A percentile compares a stretch with the other conserved stretches of the same genome.
These are phyloP conservation scores for Camellia japonica DNA, from an alignment of 148 eudicot genomes.

Conservation along the genomic window DNA sequence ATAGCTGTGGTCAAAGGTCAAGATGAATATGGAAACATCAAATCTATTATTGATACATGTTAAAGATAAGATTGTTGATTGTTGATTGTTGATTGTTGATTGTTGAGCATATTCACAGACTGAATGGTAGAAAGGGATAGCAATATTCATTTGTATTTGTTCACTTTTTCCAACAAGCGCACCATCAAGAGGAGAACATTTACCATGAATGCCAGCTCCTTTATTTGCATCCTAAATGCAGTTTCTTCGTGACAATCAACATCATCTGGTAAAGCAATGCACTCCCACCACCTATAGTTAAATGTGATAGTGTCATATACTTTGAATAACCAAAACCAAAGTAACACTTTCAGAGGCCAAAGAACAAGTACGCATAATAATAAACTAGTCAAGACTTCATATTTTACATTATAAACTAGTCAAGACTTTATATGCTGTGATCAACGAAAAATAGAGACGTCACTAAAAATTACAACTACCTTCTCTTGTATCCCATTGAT, in stretches of 20 bases:
- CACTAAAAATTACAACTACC: constrained; percentile 35
- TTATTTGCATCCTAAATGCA: constrained; percentile 72
- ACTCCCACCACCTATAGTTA: constrained; percentile 95
- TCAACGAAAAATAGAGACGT: not conserved
- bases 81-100: not conserved
- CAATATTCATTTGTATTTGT: not conserved
- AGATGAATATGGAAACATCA: not conserved
- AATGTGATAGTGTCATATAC: not conserved
- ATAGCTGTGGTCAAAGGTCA: not conserved
- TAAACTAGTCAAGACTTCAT: not conserved
- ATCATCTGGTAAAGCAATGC: constrained; percentile 88
- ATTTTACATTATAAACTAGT: not conserved
- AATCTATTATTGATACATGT: not conserved
- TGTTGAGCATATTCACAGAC: not conserved
- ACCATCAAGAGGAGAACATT: constrained; percentile 10
- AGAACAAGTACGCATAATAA: not conserved
- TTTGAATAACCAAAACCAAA: not conserved
- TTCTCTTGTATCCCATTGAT: constrained; percentile 82
- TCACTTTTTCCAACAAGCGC: not conserved
- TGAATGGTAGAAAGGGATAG: constrained; percentile 1
- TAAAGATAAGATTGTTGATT: not conserved
- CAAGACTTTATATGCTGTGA: constrained; percentile 5
- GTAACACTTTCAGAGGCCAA: not conserved
- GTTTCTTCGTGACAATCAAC: constrained; percentile 61
- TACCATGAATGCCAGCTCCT: constrained; percentile 78